phyloP scores from a whole-genome alignment of 1,284 basidiomycete genomes.

The Pisolithus thermaeus region DNA sequence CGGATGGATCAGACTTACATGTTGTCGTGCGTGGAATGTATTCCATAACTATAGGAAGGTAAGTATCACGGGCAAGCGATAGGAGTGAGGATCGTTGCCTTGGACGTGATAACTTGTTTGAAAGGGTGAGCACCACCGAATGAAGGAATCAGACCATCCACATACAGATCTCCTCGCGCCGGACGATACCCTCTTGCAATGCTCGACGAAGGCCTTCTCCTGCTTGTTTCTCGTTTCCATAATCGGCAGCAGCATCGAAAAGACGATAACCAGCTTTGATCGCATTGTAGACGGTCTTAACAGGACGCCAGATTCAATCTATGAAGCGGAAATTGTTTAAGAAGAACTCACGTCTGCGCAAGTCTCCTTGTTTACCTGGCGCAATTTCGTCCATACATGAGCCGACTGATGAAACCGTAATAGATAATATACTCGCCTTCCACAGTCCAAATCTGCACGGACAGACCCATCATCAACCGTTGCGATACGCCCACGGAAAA shows the following conservation, averaged over 20 bases:
- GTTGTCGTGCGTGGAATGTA: conserved; percentile 69
- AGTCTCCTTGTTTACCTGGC: conserved; percentile 47
- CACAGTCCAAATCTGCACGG: conserved; percentile 57
- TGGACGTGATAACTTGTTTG: conserved; percentile 58
- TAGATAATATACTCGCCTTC: conserved; percentile 41
- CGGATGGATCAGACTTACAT: conserved; percentile 36
- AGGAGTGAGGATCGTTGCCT: conserved; percentile 31
- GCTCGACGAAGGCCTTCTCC: conserved; percentile 70
- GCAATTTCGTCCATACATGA: not conserved
- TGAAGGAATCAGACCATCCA: conserved; percentile 13
- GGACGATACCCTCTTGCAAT: conserved; percentile 68
- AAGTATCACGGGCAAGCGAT: conserved; percentile 1
- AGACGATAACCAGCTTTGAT: conserved; percentile 77
- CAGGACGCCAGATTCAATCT: conserved; percentile 3
- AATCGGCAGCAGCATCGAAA: conserved; percentile 78
- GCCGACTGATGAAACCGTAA: no score
- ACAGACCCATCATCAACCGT: not conserved
- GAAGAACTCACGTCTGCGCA: conserved; percentile 51
- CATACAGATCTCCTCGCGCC: conserved; percentile 74
- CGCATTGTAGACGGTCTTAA: conserved; percentile 59
- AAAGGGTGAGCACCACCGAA: conserved; percentile 3
- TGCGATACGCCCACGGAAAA: not conserved
- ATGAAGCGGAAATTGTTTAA: not conserved
- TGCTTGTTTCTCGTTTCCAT: conserved; percentile 86
- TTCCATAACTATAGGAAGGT: conserved; percentile 62